Base-by-base conservation (phyloP, 2,329 filamentous ascomycete genomes). In the Cordyceps pruinosa region DNA sequence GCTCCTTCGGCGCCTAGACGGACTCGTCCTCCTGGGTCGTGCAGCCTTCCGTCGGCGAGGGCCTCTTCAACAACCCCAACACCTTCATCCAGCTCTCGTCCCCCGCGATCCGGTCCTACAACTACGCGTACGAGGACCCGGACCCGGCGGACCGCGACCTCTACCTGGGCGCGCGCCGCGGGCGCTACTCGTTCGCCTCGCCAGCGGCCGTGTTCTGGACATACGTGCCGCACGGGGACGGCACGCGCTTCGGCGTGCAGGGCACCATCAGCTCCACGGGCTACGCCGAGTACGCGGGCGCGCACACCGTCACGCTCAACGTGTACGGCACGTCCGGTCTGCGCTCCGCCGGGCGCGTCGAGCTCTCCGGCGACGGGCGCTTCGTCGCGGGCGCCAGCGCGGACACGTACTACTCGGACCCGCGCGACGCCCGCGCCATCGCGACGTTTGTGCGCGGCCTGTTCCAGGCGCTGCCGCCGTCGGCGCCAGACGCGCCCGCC, bases 271-370 rank as follows among this genome's bases (percentile, higher is more conserved):
- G 77, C 65, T 74, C 75, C 0, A 68, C 75, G 0, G 79, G 79
- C 3, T 73, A 69, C 41, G 64, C 66, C 1, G 74, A 69, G 9
- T 77, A 66, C 62, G 73, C 58, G 1, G 62, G 65, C 34, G 70
- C 71, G 52, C 70, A 76, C 58, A 80, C 77, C 59, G 77, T 83
- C 52, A 82, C 79, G 0, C 70, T 83, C 21, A 83, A 83, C 64
- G 66, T 83, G 5, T 83, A 83, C 67, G 79, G 79, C 9, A 83
- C 80, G 0, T 81, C 78, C 0, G 80, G 80, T 1, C 69, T 82
- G 23, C 71, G 73, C 6, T 82, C 79, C 2, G 66, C 71, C 1
- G 78, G 79, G 1, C 69, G 70, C 5, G 77, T 81, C 4, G 63
- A 71, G 7, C 70, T 81, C 0, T 64, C 68, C 3, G 50, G 62